Base-by-base conservation (phyloP, 1,284 basidiomycete genomes). In the Amylostereum chailletii region DNA sequence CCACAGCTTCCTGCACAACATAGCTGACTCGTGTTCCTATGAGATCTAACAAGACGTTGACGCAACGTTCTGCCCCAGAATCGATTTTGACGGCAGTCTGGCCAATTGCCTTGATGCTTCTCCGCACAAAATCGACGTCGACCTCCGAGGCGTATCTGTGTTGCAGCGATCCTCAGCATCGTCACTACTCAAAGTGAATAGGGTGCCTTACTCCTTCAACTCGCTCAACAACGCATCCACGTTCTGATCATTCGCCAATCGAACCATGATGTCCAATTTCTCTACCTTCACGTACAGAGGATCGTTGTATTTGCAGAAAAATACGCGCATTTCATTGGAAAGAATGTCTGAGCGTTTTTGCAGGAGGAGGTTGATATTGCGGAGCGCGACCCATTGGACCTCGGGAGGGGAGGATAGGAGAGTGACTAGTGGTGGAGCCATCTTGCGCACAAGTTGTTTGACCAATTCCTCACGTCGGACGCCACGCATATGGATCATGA, bases 291-390 rank as follows among this genome's bases (percentile, higher is more conserved):
- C 94, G 63, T 99, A 99, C 34, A 94, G 74, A 2, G 96, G 95
- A 63, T 99, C 96, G 65, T 98, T 99, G 73, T 99, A 99, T 68
- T 99, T 99, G 85, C 96, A 99, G 75, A 99, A 99, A 68, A 99
- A 99, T 29, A 99, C 94, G 51, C 94, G 84, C 84, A 99, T 94
- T 69, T 99, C 95, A 67, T 90, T 94, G 31, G 86, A 82, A 4
- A 99, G 78, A 49, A 97, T 77, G 52, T 94, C 89, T 0, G 91
- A 75, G 3, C 92, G 83, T 59, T 94, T 93, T 68, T 99, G 96
- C 26, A 98, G 80, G 45, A 99, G 80, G 45, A 99, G 80, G 61
- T 97, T 95, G 73, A 98, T 94, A 64, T 99, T 98, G 32, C 95
- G 82, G 48, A 99, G 73, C 1, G 92, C 94, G 47, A 99, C 95